phyloP scores from a whole-genome alignment of 805 yeast species.

The Ogataea trehaloabstinens region DNA sequence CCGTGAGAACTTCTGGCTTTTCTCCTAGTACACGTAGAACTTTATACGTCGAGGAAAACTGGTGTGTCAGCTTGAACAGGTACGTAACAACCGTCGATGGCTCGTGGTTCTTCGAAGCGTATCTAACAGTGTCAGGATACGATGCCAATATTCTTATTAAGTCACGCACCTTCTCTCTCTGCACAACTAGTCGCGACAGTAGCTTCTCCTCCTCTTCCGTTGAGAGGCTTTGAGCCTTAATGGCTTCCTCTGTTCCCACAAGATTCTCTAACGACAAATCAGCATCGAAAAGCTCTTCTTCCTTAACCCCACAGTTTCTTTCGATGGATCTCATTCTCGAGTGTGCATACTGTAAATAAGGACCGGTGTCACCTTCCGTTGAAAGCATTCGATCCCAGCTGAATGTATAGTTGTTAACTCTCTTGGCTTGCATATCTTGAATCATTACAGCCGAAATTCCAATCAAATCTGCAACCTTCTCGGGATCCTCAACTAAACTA shows the following conservation, averaged over 20 bases:
- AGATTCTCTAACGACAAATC: conserved; percentile 30
- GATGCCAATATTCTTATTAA: conserved; percentile 79
- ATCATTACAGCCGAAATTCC: conserved; percentile 98
- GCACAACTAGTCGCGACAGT: conserved; percentile 28
- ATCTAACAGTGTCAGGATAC: conserved; percentile 86
- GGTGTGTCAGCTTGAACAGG: conserved; percentile 86
- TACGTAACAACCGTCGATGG: conserved; percentile 94
- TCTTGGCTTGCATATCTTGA: conserved; percentile 97
- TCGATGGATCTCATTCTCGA: conserved; percentile 93
- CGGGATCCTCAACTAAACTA: conserved; percentile 91
- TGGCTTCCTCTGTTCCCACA: conserved; percentile 28
- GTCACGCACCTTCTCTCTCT: conserved; percentile 38
- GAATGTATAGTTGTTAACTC: conserved; percentile 93
- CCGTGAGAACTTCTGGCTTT: conserved; percentile 77
- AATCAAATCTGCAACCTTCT: conserved; percentile 88
- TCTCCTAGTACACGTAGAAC: conserved; percentile 97
- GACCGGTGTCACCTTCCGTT: conserved; percentile 99
- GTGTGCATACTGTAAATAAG: conserved; percentile 97
- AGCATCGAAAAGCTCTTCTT: conserved; percentile 26
- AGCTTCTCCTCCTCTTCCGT: conserved; percentile 30
- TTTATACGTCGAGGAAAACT: conserved; percentile 94
- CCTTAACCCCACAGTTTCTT: conserved; percentile 66
- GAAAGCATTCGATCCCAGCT: conserved; percentile 98
- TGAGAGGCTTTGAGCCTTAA: conserved; percentile 21
- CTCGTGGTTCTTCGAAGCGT: conserved; percentile 80